These are phyloP conservation scores for Cardamine occulta DNA, from an alignment of 345 rosid genomes.

Conservation along the genomic window DNA sequence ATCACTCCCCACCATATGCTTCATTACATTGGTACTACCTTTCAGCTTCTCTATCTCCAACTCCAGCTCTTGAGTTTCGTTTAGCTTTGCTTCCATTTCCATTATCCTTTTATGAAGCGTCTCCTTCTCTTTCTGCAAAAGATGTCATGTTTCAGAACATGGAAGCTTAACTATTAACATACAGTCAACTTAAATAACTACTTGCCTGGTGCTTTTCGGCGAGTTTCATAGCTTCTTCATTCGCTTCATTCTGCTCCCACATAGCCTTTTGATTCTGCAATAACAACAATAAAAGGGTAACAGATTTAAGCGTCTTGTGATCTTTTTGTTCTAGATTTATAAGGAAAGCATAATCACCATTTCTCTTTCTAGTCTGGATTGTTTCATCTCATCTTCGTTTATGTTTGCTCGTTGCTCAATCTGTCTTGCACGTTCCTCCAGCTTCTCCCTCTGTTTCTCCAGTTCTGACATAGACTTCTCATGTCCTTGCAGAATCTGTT, in stretches of 20 bases:
- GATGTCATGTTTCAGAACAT: slow-evolving; percentile 3
- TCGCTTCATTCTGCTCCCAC: slow-evolving; percentile 68
- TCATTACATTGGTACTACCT: slow-evolving; percentile 57
- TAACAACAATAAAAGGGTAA: slow-evolving; percentile 15
- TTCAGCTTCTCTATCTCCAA: slow-evolving; percentile 70
- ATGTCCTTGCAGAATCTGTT: slow-evolving; percentile 54
- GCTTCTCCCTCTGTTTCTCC: slow-evolving; percentile 43
- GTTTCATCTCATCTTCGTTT: slow-evolving; percentile 57
- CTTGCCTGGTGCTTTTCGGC: slow-evolving; percentile 66
- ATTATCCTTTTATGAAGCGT: slow-evolving; percentile 49
- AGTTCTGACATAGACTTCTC: slow-evolving; percentile 45
- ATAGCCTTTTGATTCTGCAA: slow-evolving; percentile 61
- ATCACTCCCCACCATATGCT: slow-evolving; percentile 57
- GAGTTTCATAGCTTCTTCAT: slow-evolving; percentile 52
- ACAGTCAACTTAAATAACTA: not conserved
- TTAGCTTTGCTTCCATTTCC: slow-evolving; percentile 57
- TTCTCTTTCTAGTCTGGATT: slow-evolving; percentile 48
- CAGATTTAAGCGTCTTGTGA: not conserved
- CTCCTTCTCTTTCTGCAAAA: slow-evolving; percentile 65
- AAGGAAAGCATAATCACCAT: slow-evolving; percentile 47
- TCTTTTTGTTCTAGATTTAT: not conserved
- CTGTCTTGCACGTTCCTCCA: slow-evolving; percentile 50
- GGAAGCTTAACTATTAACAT: not conserved
- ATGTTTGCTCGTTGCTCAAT: slow-evolving; percentile 42
- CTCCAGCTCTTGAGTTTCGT: slow-evolving; percentile 67